A percentile compares a stretch with the other conserved stretches of the same genome.
These are phyloP conservation scores for Beauveria rudraprayagi DNA, from an alignment of 2,329 filamentous ascomycete species.

Conservation along the genomic window DNA sequence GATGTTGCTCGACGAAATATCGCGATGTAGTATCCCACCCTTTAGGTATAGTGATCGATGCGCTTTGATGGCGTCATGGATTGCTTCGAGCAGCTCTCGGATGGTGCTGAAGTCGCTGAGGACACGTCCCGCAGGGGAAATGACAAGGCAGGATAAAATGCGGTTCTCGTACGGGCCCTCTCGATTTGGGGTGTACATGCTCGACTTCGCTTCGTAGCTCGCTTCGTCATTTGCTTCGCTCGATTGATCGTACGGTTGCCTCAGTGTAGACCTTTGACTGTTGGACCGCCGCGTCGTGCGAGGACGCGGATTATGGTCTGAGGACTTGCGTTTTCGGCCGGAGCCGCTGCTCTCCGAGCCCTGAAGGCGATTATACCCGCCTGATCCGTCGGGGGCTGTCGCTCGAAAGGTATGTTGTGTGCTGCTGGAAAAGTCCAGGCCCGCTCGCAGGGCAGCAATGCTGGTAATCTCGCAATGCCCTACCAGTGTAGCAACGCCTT, in stretches of 20 bases:
- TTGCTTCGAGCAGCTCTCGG: constrained; percentile 25
- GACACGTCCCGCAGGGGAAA: constrained; percentile 13
- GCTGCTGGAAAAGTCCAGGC: background rate
- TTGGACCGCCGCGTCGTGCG: constrained; percentile 9
- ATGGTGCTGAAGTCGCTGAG: constrained; percentile 19
- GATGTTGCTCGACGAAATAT: constrained; percentile 32
- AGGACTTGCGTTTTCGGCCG: constrained; percentile 9
- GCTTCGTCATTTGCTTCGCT: background rate
- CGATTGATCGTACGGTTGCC: background rate
- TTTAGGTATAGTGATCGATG: constrained; percentile 26
- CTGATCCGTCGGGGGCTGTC: background rate
- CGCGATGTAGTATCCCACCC: constrained; percentile 27
- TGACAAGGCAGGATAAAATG: constrained; percentile 8
- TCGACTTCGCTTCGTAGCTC: constrained; percentile 6
- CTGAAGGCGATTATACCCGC: background rate
- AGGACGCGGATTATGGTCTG: constrained; percentile 4
- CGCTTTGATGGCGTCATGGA: constrained; percentile 28
- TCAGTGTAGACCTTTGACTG: constrained; percentile 11
- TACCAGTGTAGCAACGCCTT: constrained; percentile 8
- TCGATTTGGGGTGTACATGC: constrained; percentile 10
- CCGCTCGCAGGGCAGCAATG: background rate
- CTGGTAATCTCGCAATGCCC: constrained; percentile 2
- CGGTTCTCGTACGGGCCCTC: constrained; percentile 14
- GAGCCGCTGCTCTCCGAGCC: constrained; percentile 2
- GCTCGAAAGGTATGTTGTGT: constrained; percentile 1